Evolutionary conservation across 805 yeast species (phyloP), one percentile per base, ranked within the genome.

Genomic region (Starmerella davenportii): DNA sequence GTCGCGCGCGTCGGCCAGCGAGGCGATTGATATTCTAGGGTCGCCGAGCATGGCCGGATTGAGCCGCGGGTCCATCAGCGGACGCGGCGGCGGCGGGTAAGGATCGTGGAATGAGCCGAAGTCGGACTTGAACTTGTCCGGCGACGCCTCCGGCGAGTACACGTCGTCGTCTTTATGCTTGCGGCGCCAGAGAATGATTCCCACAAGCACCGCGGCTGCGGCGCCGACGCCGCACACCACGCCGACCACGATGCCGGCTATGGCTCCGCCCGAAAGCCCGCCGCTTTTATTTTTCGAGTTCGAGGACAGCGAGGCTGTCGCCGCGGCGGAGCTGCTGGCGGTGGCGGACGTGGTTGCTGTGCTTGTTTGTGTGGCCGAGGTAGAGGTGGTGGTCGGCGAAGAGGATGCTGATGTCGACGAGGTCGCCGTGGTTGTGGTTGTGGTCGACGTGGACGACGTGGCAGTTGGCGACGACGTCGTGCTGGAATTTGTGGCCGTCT

Each of bases 1-100:
- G 55, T 80, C 90, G 3, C 80, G 72, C 44, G 79, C 92, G 55
- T 82, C 92, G 9, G 92, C 85, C 38, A 85, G 63, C 2, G 87
- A 74, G 4, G 94, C 94, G 51, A 79, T 87, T 50, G 84, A 74
- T 44, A 80, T 65, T 46, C 94, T 65, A 14, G 56, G 51, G 52
- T 93, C 72, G 29, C 92, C 93, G 56, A 79, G 62, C 77, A 79
- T 73, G 33, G 72, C 68, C 1, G 84, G 82, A 54, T 77, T 76
- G 44, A 77, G 59, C 41, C 84, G 64, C 36, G 78, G 82, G 55
- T 72, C 85, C 34, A 66, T 57, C 19, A 56, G 65, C 47, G 58
- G 53, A 39, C 44, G 45, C 40, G 44, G 43, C 30, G 43, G 51
- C 23, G 23, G 42, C 35, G 48, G 46, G 28, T 40, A 43, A 15